phyloP scores from a whole-genome alignment of 208 protist genomes.

The Vickermania ingenoplastis region DNA sequence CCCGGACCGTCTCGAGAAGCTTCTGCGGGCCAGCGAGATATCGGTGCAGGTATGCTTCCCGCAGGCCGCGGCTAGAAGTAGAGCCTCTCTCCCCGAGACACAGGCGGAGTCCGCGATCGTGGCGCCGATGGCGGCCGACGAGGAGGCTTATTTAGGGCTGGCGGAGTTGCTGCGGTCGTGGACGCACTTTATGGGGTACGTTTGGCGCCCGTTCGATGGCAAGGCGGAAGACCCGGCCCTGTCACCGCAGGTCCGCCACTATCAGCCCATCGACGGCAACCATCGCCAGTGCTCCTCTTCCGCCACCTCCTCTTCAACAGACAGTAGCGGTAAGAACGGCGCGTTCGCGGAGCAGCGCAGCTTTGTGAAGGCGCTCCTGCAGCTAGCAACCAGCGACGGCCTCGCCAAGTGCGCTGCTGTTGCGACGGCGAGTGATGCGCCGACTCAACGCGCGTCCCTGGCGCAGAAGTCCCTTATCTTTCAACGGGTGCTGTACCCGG shows the following conservation, averaged over 20 bases:
- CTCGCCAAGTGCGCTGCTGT: background rate
- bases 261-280: background rate
- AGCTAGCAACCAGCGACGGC: no score
- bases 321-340: background rate
- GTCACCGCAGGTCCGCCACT: background rate
- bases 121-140: background rate
- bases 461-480: slow-evolving; percentile 37
- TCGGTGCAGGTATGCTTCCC: background rate
- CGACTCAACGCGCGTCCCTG: slow-evolving; percentile 30
- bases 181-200: slow-evolving; percentile 78
- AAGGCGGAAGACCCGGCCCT: slow-evolving; percentile 57
- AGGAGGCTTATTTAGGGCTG: slow-evolving; percentile 18
- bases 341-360: background rate
- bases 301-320: background rate
- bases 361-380: background rate
- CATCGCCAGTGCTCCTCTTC: background rate
- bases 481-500: background rate
- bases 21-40: background rate
- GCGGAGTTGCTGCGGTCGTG: slow-evolving; percentile 62
- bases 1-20: slow-evolving; percentile 7
- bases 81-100: background rate
- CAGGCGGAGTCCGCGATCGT: background rate
- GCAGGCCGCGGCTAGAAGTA: background rate
- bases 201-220: slow-evolving; percentile 74
- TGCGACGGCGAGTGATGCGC: slow-evolving; percentile 1